phyloP scores from a whole-genome alignment of 257 asterid genomes.

The Scutellaria baicalensis region DNA sequence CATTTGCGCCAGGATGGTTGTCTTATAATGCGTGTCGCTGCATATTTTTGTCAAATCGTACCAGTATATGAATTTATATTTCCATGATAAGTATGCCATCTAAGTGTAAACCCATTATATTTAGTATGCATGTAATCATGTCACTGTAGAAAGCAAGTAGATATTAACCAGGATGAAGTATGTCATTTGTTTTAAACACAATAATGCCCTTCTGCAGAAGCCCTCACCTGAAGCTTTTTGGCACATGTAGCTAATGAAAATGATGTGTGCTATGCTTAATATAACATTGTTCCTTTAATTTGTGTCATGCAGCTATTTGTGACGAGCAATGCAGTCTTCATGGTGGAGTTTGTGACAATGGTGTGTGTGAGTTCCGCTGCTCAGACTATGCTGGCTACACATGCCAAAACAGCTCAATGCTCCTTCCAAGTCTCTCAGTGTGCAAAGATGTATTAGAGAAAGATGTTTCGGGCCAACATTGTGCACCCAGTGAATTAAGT shows the following conservation, averaged over 20 bases:
- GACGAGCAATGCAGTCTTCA: constrained; percentile 99
- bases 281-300: background rate
- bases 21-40: background rate
- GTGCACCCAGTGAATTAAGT: constrained; percentile 89
- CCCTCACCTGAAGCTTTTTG: background rate
- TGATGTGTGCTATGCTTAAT: background rate
- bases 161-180: no score
- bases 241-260: background rate
- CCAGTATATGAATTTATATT: no score
- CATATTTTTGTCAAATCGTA: no score
- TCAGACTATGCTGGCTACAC: constrained; percentile 98
- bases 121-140: no score
- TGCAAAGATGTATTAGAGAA: constrained; percentile 77
- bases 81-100: no score
- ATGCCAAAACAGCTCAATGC: constrained; percentile 93
- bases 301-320: constrained; percentile 61
- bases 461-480: constrained; percentile 74
- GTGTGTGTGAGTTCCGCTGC: constrained; percentile 96
- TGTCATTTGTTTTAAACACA: no score
- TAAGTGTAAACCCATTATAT: no score
- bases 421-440: constrained; percentile 77
- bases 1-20: background rate
- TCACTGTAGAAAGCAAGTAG: no score
- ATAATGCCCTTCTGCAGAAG: no score
- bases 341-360: constrained; percentile 97